phyloP scores from a whole-genome alignment of 2,329 filamentous ascomycete genomes.

The Alternaria conjuncta region DNA sequence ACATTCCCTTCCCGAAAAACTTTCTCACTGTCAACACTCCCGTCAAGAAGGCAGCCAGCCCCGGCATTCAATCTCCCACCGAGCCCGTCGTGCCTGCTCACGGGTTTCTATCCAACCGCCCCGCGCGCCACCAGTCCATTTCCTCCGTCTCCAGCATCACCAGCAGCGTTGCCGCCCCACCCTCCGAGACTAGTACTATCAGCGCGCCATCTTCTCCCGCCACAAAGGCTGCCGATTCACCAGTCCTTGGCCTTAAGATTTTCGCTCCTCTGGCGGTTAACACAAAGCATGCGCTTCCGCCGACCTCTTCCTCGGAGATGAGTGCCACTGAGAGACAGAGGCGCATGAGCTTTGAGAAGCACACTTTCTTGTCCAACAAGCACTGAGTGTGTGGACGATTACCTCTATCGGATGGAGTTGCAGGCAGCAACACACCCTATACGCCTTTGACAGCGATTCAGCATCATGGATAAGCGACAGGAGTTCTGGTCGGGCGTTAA shows the following conservation, averaged over 20 bases:
- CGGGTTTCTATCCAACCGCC: slow-evolving; percentile 48
- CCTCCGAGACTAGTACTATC: slow-evolving; percentile 26
- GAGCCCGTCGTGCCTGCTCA: slow-evolving; percentile 35
- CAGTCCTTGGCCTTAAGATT: slow-evolving; percentile 34
- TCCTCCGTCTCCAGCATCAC: slow-evolving; percentile 34
- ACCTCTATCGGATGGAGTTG: not conserved
- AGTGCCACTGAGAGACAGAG: slow-evolving; percentile 26
- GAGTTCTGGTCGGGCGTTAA: slow-evolving; percentile 15
- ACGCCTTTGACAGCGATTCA: not conserved
- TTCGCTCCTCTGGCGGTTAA: slow-evolving; percentile 46
- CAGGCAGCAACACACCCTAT: not conserved
- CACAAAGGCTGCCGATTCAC: slow-evolving; percentile 32
- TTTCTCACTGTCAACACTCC: slow-evolving; percentile 47
- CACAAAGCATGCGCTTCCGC: slow-evolving; percentile 36
- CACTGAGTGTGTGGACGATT: slow-evolving; percentile 16
- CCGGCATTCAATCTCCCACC: slow-evolving; percentile 16
- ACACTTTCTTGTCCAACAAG: slow-evolving; percentile 43
- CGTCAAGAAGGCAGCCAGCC: slow-evolving; percentile 25
- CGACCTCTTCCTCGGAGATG: slow-evolving; percentile 30
- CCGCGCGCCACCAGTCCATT: slow-evolving; percentile 36
- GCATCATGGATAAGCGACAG: not conserved
- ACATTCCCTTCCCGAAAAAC: slow-evolving; percentile 46
- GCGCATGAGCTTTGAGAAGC: slow-evolving; percentile 22
- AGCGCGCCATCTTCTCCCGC: slow-evolving; percentile 40
- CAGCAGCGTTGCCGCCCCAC: slow-evolving; percentile 16